Percentiles rank a stretch among this genome's conserved stretches.
Evolutionary conservation across 371 early-diverging fungal genomes (phyloP).

Genomic region (Mortierella polycephala): DNA sequence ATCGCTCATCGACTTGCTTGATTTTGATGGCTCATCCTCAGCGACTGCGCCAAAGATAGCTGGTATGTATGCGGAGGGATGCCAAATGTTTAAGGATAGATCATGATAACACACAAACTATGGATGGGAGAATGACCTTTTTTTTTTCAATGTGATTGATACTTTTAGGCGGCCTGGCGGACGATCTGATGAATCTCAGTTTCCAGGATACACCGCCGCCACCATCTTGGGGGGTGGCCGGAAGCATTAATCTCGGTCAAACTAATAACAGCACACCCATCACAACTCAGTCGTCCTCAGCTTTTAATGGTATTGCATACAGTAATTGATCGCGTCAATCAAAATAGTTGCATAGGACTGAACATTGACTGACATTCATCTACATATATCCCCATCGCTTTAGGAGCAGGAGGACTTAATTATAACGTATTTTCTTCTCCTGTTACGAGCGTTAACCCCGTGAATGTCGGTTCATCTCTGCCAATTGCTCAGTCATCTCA

Average conservation of each 20-base stretch:
- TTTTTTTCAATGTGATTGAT: not conserved
- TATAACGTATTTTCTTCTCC: conserved; percentile 35
- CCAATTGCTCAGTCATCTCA: conserved; percentile 16
- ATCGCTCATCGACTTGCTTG: conserved; percentile 37
- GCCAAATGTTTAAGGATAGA: not conserved
- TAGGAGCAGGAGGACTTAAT: conserved; percentile 10
- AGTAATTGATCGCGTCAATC: not conserved
- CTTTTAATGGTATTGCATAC: conserved; percentile 3
- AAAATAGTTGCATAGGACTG: no score
- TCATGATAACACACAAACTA: not conserved
- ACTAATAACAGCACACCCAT: not conserved
- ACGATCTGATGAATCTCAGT: conserved; percentile 48
- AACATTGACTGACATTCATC: not conserved
- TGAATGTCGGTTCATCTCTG: conserved; percentile 13
- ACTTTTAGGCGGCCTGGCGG: conserved; percentile 37
- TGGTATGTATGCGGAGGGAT: conserved; percentile 6
- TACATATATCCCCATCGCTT: not conserved
- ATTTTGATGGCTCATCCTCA: conserved; percentile 18
- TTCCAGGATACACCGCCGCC: conserved; percentile 46
- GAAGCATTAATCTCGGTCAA: conserved; percentile 45
- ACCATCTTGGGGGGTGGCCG: conserved; percentile 43
- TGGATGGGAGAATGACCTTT: not conserved
- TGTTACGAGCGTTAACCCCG: conserved; percentile 18
- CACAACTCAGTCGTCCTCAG: not conserved
- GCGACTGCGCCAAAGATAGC: conserved; percentile 30